A percentile compares a stretch with the other conserved stretches of the same genome.
These are phyloP conservation scores for Ogataea haglerorum DNA, from an alignment of 805 yeast genomes.

Conservation along the genomic window DNA sequence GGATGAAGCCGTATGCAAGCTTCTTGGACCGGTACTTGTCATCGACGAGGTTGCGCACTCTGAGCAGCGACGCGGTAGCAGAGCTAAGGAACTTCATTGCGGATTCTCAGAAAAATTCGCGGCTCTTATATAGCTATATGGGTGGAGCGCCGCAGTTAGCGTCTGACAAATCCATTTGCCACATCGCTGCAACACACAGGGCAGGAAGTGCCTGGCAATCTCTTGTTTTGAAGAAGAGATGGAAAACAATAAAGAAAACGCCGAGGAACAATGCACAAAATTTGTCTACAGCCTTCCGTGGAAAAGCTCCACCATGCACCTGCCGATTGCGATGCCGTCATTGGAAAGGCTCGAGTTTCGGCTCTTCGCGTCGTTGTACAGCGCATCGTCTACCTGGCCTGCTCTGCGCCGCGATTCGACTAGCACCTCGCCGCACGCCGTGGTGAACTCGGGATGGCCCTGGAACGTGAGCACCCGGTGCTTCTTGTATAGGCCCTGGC, in stretches of 20 bases:
- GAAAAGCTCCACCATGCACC: conserved; percentile 5
- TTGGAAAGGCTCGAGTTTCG: conserved; percentile 5
- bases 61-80: not conserved
- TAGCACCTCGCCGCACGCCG: conserved; percentile 29
- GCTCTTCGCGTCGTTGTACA: conserved; percentile 3
- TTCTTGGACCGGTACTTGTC: conserved; percentile 6
- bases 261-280: no score
- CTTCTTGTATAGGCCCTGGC: conserved; percentile 66
- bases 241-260: not conserved
- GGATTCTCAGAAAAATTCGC: not conserved
- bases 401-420: conserved; percentile 2
- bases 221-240: not conserved
- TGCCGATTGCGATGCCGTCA: conserved; percentile 8
- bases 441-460: conserved; percentile 85
- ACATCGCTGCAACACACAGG: not conserved
- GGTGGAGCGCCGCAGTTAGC: not conserved
- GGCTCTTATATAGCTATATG: not conserved
- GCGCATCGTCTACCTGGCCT: conserved; percentile 10
- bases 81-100: not conserved
- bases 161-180: not conserved
- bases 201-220: no score
- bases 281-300: not conserved
- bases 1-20: conserved; percentile 12
- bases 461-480: conserved; percentile 64
- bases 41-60: not conserved